These are phyloP conservation scores for Diddensiella transvaalensis DNA, from an alignment of 805 yeast genomes.

Conservation along the genomic window DNA sequence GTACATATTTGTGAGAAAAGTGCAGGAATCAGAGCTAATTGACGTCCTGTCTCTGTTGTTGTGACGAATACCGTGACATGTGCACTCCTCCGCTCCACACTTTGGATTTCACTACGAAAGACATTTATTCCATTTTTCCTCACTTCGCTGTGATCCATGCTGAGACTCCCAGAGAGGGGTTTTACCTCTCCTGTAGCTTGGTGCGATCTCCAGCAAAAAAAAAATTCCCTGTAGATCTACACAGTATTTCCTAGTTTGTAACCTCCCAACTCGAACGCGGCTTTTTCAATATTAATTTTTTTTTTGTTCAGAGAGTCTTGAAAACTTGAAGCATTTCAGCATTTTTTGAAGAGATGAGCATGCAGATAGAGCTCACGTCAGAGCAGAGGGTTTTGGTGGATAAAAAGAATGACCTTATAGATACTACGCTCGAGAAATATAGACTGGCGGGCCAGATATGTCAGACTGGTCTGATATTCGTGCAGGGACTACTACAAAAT, in stretches of 20 bases:
- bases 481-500: conserved; percentile 33
- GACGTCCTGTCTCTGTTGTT: no score
- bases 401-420: conserved; percentile 65
- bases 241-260: background rate
- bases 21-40: no score
- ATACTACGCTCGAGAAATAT: conserved; percentile 69
- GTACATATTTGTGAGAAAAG: background rate
- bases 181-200: no score
- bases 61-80: no score
- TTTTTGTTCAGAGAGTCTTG: no score
- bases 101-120: no score
- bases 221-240: no score
- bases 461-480: conserved; percentile 72
- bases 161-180: no score
- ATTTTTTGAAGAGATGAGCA: background rate
- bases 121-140: no score
- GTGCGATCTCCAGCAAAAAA: no score
- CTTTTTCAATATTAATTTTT: background rate
- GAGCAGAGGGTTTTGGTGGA: conserved; percentile 44
- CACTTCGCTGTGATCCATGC: no score
- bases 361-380: conserved; percentile 22
- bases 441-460: conserved; percentile 85
- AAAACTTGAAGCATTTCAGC: background rate
- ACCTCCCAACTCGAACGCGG: background rate
- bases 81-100: no score